These are phyloP conservation scores for Asterochloris erici DNA, from an alignment of 139 green algal species.

Conservation along the genomic window DNA sequence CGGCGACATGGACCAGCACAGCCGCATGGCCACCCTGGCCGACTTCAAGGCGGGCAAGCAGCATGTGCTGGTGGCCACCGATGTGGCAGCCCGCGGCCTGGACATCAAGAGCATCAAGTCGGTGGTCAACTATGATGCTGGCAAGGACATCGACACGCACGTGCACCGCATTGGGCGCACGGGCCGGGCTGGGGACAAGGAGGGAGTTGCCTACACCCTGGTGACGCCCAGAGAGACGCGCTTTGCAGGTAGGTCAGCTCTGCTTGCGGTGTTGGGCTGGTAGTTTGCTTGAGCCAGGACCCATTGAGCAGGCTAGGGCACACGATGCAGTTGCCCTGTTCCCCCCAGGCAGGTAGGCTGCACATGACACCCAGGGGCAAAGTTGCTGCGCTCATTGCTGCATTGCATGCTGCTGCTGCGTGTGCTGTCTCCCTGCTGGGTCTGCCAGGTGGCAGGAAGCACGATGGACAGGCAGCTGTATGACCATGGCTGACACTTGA, in stretches of 20 bases:
- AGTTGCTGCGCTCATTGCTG: not conserved
- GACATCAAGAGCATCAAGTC: conserved; percentile 82
- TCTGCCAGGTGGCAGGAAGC: not conserved
- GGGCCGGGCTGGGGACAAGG: conserved; percentile 90
- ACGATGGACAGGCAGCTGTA: no score
- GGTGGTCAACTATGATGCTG: conserved; percentile 83
- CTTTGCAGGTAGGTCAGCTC: conserved; percentile 45
- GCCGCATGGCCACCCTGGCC: conserved; percentile 57
- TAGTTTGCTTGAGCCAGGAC: not conserved
- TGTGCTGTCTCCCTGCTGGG: not conserved
- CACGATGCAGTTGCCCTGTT: no score
- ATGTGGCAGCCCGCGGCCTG: conserved; percentile 77
- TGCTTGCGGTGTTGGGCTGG: not conserved
- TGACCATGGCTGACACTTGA: no score
- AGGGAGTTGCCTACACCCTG: conserved; percentile 83
- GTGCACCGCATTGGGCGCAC: conserved; percentile 93
- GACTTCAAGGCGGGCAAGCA: conserved; percentile 51
- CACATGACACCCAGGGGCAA: not conserved
- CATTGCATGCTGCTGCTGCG: not conserved
- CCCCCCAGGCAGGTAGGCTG: not conserved
- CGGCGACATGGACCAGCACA: conserved; percentile 90
- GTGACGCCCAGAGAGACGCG: conserved; percentile 63
- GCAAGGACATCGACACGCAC: conserved; percentile 85
- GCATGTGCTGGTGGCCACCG: conserved; percentile 69
- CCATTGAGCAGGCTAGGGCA: no score